Evolutionary conservation across 371 early-diverging fungal genomes (phyloP), one percentile per base, ranked within the genome.

Genomic region (Chytridium lagenaria): DNA sequence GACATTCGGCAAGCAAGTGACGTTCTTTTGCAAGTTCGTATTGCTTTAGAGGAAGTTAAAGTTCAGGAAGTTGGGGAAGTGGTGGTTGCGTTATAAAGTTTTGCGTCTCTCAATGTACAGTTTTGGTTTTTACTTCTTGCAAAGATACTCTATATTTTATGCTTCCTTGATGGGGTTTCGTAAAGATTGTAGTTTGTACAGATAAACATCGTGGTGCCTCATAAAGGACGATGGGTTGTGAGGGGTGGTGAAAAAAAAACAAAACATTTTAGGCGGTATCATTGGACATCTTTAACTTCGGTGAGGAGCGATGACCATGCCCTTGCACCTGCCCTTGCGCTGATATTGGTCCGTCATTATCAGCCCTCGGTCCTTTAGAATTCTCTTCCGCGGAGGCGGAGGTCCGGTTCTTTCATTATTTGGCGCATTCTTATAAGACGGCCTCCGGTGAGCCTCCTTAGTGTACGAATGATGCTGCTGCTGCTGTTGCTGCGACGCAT

Each of bases 1-100:
- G 67, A 72, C 16, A 36, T 44, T n/a, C 37, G 19, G 30, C 23
- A 15, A 26, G 33, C 55, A 26, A 31, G 31, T n/a, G 61, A 50
- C 2, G 44, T 55, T 1, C 38, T 55, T 33, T 15, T 23, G 51
- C 31, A 55, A 26, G 64, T 74, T 16, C 37, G 36, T 15, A 65
- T 30, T n/a, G 70, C 70, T n/a, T 19, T 75, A 28, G 51, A 66
- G 33, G 75, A 75, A 31, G 51, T 75, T 26, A 70, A 33, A 36
- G 59, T 70, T 33, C 16, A 65, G 5, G 66, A 50, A 15, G 75
- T 75, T 1, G 75, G 70, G 5, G 75, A 70, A n/a, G 52, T 75
- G 38, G 70, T 70, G 22, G 75, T 75, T 34, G 34, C 34, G 12
- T 34, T 61, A 34, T 52, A 26, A 52, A 5, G 19, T 28, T 7